Conservation (phyloP, 129 eudicot species). For the Arctium lappa region DNA sequence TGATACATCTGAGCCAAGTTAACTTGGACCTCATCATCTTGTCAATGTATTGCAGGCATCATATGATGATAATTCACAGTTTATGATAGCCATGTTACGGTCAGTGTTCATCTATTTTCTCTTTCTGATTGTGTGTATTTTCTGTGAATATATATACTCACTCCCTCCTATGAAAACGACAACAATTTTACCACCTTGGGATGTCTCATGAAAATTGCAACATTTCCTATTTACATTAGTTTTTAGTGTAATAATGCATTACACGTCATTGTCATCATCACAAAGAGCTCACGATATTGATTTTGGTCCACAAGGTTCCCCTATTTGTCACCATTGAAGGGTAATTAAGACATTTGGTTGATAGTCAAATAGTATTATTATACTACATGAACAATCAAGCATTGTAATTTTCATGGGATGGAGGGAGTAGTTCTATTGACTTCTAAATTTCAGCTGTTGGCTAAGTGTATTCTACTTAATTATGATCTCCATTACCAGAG, state of each 20-base stretch:
- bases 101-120: conserved; percentile 20
- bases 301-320: not conserved
- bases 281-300: not conserved
- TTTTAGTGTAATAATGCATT: not conserved
- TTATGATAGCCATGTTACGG: conserved; percentile 82
- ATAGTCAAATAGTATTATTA: not conserved
- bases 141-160: not conserved
- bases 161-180: not conserved
- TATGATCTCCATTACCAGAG: conserved; percentile 44
- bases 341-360: not conserved
- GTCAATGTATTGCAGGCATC: conserved; percentile 67
- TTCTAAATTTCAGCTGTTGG: not conserved
- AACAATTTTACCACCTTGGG: not conserved
- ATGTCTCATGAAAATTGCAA: not conserved
- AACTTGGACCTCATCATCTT: not conserved
- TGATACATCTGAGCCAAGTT: conserved; percentile 6
- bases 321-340: not conserved
- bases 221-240: not conserved
- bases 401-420: not conserved
- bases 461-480: conserved; percentile 1
- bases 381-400: not conserved
- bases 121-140: not conserved
- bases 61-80: conserved; percentile 87
- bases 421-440: not conserved
- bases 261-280: not conserved